phyloP scores from a whole-genome alignment of 768 basidiomycete species.

The Amanita polypyramis region DNA sequence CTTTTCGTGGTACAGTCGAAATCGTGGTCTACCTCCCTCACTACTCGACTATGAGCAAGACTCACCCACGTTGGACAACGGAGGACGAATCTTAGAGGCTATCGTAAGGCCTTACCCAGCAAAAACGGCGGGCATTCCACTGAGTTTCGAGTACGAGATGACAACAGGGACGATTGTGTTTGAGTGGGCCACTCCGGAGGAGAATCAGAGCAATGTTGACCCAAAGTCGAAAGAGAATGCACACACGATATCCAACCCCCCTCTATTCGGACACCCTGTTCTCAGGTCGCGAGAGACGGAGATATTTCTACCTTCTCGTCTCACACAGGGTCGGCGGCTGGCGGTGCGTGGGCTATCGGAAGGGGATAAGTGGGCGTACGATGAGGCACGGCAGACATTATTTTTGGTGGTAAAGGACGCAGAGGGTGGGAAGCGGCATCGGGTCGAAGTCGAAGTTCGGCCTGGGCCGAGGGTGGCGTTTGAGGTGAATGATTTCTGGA shows the following conservation, averaged over 20 bases:
- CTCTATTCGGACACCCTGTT: too few species aligned
- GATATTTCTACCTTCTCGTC: conserved; percentile 56
- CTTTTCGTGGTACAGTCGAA: conserved; percentile 85
- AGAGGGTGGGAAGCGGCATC: conserved; percentile 35
- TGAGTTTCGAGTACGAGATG: conserved; percentile 67
- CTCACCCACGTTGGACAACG: conserved; percentile 69
- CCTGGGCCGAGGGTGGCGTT: conserved; percentile 43
- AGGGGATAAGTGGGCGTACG: conserved; percentile 46
- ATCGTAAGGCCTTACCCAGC: conserved; percentile 88
- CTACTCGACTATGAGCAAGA: conserved; percentile 49
- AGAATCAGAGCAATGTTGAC: background rate
- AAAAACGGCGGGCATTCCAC: conserved; percentile 80
- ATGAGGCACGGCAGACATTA: conserved; percentile 52
- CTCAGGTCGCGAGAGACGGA: conserved; percentile 70
- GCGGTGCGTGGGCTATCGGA: conserved; percentile 44
- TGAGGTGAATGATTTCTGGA: conserved; percentile 52
- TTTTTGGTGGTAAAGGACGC: conserved; percentile 44
- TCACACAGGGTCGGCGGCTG: conserved; percentile 48
- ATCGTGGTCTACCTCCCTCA: conserved; percentile 44
- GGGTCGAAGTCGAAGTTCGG: conserved; percentile 41
- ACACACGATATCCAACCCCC: too few species aligned
- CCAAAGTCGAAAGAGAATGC: too few species aligned
- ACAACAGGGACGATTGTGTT: conserved; percentile 57
- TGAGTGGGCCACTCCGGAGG: conserved; percentile 38
- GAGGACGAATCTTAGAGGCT: conserved; percentile 64